Percentiles rank a stretch among this genome's conserved stretches.
These are phyloP conservation scores for Echites panduratus DNA, from an alignment of 257 asterid genomes.

Conservation along the genomic window DNA sequence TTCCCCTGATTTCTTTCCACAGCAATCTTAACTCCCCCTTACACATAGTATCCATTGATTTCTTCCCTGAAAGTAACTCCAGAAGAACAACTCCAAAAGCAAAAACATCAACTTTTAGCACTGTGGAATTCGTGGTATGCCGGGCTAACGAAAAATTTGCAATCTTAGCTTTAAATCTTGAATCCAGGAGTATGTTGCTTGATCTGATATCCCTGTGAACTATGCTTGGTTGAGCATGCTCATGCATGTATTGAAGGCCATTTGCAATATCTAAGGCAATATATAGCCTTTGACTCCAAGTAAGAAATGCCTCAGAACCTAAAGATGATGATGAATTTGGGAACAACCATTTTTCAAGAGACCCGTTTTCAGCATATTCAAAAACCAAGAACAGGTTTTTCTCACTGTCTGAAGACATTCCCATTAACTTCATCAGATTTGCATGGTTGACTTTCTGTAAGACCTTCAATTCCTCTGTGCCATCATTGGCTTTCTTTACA, in stretches of 20 bases:
- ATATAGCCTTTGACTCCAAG: constrained; percentile 56
- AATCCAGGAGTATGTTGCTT: constrained; percentile 63
- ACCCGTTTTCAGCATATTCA: constrained; percentile 63
- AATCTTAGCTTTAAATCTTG: constrained; percentile 60
- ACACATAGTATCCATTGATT: constrained; percentile 43
- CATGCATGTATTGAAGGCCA: constrained; percentile 79
- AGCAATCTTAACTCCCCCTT: constrained; percentile 45
- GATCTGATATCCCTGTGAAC: constrained; percentile 56
- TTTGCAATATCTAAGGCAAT: constrained; percentile 74
- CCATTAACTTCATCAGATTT: constrained; percentile 60
- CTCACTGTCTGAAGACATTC: constrained; percentile 48
- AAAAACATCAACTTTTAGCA: constrained; percentile 61
- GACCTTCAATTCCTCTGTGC: constrained; percentile 50
- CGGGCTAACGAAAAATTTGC: constrained; percentile 56
- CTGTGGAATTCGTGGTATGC: constrained; percentile 31
- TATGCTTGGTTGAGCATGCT: constrained; percentile 63
- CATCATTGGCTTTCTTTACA: constrained; percentile 54
- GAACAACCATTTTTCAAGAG: constrained; percentile 57
- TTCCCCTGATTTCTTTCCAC: constrained; percentile 51
- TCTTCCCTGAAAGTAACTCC: constrained; percentile 68
- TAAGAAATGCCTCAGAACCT: constrained; percentile 19
- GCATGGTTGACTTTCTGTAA: constrained; percentile 65
- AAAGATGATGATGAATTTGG: constrained; percentile 27
- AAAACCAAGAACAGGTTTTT: constrained; percentile 51
- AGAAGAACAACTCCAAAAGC: constrained; percentile 61